phyloP scores from a whole-genome alignment of 163 green algal genomes.

The Chlamydomonas reinhardtii region DNA sequence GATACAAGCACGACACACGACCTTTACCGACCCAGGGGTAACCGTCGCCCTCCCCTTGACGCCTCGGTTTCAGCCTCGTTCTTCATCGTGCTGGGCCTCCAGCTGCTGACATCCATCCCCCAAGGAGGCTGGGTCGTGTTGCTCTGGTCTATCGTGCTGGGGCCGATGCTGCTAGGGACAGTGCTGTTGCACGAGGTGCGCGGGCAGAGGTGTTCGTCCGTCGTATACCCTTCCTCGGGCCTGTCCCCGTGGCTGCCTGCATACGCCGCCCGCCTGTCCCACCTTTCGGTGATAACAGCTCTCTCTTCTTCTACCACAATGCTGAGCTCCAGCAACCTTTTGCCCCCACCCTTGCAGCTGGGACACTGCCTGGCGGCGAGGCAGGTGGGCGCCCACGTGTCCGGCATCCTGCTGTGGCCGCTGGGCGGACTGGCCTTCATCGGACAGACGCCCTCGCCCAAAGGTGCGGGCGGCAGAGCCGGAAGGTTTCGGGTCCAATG shows the following conservation, averaged over 20 bases:
- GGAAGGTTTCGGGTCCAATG: too few relatives aligned
- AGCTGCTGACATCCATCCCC: slow-evolving; percentile 51
- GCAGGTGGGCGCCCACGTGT: slow-evolving; percentile 59
- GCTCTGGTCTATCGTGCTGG: slow-evolving; percentile 68
- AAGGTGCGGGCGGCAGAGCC: slow-evolving; percentile 45
- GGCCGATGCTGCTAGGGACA: slow-evolving; percentile 74
- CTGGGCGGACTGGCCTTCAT: slow-evolving; percentile 83
- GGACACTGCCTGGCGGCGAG: slow-evolving; percentile 72
- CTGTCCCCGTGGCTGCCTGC: too few relatives aligned
- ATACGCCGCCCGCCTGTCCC: too few relatives aligned
- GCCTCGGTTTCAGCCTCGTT: slow-evolving; percentile 59
- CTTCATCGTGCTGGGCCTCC: slow-evolving; percentile 50
- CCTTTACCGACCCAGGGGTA: too few relatives aligned
- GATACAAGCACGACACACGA: too few relatives aligned
- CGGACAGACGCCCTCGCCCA: slow-evolving; percentile 63
- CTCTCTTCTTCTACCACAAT: too few relatives aligned
- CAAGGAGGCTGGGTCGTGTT: slow-evolving; percentile 47
- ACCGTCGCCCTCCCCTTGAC: too few relatives aligned
- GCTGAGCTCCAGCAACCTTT: too few relatives aligned
- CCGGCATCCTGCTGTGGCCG: slow-evolving; percentile 83
- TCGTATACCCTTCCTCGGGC: too few relatives aligned
- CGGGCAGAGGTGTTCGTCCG: too few relatives aligned
- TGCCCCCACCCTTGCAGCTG: slow-evolving; percentile 54
- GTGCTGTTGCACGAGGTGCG: slow-evolving; percentile 83
- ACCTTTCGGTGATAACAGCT: too few relatives aligned